These are phyloP conservation scores for Aspergillus egyptiacus DNA, from an alignment of 495 filamentous ascomycete genomes.

Conservation along the genomic window DNA sequence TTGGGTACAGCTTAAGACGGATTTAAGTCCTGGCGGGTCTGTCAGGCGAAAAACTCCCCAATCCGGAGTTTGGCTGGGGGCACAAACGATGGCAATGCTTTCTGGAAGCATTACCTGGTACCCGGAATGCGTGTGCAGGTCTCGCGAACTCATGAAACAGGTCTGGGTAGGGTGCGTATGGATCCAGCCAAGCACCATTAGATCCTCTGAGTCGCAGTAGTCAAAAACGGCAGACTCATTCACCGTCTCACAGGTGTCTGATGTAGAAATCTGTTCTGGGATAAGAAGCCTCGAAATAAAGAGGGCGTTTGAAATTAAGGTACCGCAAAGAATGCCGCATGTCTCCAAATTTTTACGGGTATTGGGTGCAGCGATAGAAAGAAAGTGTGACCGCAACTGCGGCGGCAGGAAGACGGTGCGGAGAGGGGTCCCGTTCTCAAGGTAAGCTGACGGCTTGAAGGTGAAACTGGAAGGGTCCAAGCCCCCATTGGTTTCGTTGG, in stretches of 20 bases:
- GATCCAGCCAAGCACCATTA: conserved; percentile 94
- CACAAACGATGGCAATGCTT: conserved; percentile 94
- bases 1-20: conserved; percentile 69
- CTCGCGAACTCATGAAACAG: conserved; percentile 94
- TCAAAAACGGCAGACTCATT: conserved; percentile 80
- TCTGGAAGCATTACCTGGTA: conserved; percentile 94
- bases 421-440: conserved; percentile 81
- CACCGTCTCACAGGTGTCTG: conserved; percentile 88
- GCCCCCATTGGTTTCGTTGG: conserved; percentile 22
- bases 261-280: conserved; percentile 81
- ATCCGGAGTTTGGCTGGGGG: conserved; percentile 72
- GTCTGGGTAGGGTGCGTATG: conserved; percentile 96
- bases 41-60: conserved; percentile 93
- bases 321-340: conserved; percentile 89
- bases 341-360: conserved; percentile 81
- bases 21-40: conserved; percentile 79
- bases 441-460: conserved; percentile 78
- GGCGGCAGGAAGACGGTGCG: conserved; percentile 83
- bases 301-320: conserved; percentile 82
- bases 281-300: conserved; percentile 86
- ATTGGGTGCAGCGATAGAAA: conserved; percentile 65
- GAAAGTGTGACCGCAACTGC: conserved; percentile 63
- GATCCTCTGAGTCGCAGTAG: conserved; percentile 76
- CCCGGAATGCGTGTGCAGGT: conserved; percentile 85
- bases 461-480: conserved; percentile 54